phyloP scores from a whole-genome alignment of 2,329 filamentous ascomycete genomes.

The Fusarium sp. region DNA sequence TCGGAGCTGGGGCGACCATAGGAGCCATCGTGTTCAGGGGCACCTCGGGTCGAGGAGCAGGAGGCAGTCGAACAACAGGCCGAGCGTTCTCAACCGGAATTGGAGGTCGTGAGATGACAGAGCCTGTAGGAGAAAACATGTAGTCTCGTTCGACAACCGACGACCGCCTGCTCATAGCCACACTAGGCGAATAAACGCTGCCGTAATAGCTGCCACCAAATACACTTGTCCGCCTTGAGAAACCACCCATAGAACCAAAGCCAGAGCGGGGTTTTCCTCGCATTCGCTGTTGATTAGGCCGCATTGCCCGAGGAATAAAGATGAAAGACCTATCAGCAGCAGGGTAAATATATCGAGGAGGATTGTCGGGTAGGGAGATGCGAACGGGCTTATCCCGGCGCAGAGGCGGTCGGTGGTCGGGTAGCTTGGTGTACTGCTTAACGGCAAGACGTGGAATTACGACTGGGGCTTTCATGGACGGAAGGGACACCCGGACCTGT shows the following conservation, averaged over 20 bases:
- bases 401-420: slow-evolving; percentile 92
- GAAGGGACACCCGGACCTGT: slow-evolving; percentile 83
- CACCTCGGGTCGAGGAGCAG: slow-evolving; percentile 57
- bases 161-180: slow-evolving; percentile 88
- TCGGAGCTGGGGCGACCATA: slow-evolving; percentile 9
- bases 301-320: slow-evolving; percentile 93
- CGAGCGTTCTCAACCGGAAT: slow-evolving; percentile 70
- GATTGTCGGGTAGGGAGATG: slow-evolving; percentile 84
- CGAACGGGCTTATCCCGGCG: slow-evolving; percentile 96
- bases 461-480: slow-evolving; percentile 77
- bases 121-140: slow-evolving; percentile 83
- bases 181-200: slow-evolving; percentile 85
- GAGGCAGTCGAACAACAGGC: slow-evolving; percentile 86
- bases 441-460: slow-evolving; percentile 80
- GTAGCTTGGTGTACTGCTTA: slow-evolving; percentile 92
- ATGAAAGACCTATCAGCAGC: slow-evolving; percentile 93
- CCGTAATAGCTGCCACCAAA: slow-evolving; percentile 77
- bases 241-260: slow-evolving; percentile 73
- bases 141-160: slow-evolving; percentile 77
- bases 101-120: slow-evolving; percentile 75
- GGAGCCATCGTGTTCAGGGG: slow-evolving; percentile 36
- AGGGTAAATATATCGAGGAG: slow-evolving; percentile 90
- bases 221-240: slow-evolving; percentile 83
- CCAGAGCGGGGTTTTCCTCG: slow-evolving; percentile 77
- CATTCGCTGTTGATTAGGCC: slow-evolving; percentile 88